Base-by-base conservation (phyloP, 352 stramenopile genomes). In the Globisporangium parvum region DNA sequence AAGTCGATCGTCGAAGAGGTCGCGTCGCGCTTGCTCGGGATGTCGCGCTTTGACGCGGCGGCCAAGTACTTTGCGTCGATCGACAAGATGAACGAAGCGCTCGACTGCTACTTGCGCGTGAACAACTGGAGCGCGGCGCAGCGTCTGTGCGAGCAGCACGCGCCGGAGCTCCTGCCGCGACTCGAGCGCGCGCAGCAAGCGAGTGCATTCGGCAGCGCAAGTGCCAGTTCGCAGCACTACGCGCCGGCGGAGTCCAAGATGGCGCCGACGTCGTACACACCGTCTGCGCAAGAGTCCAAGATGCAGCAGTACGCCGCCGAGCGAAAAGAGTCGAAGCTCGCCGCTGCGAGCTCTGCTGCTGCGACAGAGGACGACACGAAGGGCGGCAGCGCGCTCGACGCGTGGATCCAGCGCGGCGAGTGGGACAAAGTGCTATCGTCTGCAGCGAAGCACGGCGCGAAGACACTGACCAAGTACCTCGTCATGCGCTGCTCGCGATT, bases 351-450 rank as follows among this genome's bases (percentile, higher is more conserved):
- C n/a, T n/a, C 54, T 33, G 47, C 47, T 39, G 39, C 55, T 75
- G 31, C 50, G 60, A 56, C 52, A 48, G 42, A 65, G 40, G 59
- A 87, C 65, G 64, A 67, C 60, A 37, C 50, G 26, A 47, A 55
- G 51, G 70, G 77, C 58, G 70, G 75, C 18, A 61, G 53, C 2
- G 93, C 89, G 5, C 64, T 98, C 33, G 87, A 97, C 51, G 80
- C 96, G 28, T 93, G 95, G 68, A 96, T 95, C 63, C 86, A 98
- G 61, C 84, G 88, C 26, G 88, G 87, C 20, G 87, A 98, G 64
- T 98, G 93, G 93, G 90, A 97, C 65, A 89, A 92, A 53, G 84
- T 98, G 42, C 83, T 97, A 11, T 91, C 81, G 31, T 90, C 82
- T 3, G 84, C 84, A 33, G 77, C 80, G 15, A 92, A 94, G 55